Conservation (phyloP, 169 alveolate genomes). For the Nephromyces sp. region DNA sequence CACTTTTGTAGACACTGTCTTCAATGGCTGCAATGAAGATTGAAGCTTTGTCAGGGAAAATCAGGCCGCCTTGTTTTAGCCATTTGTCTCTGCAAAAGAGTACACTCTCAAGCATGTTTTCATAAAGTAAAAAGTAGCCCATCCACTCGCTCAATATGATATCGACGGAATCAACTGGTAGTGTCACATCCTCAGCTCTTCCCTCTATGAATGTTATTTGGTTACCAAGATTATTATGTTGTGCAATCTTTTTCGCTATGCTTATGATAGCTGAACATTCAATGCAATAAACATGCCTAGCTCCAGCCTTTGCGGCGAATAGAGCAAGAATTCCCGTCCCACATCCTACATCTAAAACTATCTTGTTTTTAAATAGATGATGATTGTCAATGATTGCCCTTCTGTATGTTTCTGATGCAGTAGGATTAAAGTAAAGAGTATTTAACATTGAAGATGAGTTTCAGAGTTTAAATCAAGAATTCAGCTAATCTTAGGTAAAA, state of each 20-base stretch:
- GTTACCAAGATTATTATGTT: conserved; percentile 74
- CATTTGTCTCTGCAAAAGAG: conserved; percentile 92
- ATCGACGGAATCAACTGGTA: conserved; percentile 91
- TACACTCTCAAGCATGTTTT: conserved; percentile 92
- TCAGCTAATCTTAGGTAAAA: neutral
- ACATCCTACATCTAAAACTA: conserved; percentile 95
- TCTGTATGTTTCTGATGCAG: conserved; percentile 59
- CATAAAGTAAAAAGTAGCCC: conserved; percentile 96
- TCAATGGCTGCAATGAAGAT: conserved; percentile 90
- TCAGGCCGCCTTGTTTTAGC: conserved; percentile 83
- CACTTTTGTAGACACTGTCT: conserved; percentile 86
- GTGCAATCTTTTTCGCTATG: conserved; percentile 78
- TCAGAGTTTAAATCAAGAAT: neutral
- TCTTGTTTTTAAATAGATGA: conserved; percentile 82
- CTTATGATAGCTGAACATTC: conserved; percentile 90
- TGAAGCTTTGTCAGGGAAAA: conserved; percentile 90
- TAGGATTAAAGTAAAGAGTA: neutral
- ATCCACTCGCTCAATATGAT: conserved; percentile 97
- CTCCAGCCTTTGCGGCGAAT: conserved; percentile 96
- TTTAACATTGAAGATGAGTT: neutral
- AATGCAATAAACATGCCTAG: conserved; percentile 92
- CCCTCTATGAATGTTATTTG: conserved; percentile 84
- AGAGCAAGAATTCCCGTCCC: conserved; percentile 96
- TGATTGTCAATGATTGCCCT: conserved; percentile 84
- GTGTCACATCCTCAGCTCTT: conserved; percentile 89